Evolutionary conservation across 140 eudicot genomes (phyloP).

Genomic region (Anethum foeniculum): DNA sequence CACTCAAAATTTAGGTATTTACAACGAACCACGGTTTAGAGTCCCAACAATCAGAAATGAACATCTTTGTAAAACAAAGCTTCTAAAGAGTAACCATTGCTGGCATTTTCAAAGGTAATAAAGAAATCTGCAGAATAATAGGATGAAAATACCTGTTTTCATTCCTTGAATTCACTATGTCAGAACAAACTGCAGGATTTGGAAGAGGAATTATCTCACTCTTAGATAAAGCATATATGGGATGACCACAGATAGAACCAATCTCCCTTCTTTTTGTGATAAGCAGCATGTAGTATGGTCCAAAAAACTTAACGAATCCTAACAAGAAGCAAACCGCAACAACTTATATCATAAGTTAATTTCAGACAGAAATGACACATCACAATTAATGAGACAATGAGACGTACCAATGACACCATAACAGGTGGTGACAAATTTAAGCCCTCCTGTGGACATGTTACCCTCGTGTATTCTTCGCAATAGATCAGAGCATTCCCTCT

Average conservation of each 20-base stretch:
- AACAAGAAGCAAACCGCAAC: constrained; percentile 13
- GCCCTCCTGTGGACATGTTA: constrained; percentile 77
- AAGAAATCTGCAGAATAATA: neutral
- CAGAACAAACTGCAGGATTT: constrained; percentile 35
- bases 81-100: constrained; percentile 5
- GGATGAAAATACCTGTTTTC: constrained; percentile 50
- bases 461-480: constrained; percentile 81
- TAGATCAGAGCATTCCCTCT: constrained; percentile 63
- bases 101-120: neutral
- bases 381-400: constrained; percentile 10
- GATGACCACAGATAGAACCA: constrained; percentile 77
- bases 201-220: constrained; percentile 62
- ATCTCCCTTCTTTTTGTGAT: constrained; percentile 70
- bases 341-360: neutral
- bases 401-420: constrained; percentile 79
- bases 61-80: constrained; percentile 12
- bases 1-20: constrained; percentile 1
- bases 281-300: constrained; percentile 84
- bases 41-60: constrained; percentile 3
- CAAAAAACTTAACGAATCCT: constrained; percentile 84
- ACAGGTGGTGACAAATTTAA: constrained; percentile 63
- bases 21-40: constrained; percentile 5
- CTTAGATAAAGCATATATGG: constrained; percentile 58
- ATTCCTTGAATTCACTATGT: constrained; percentile 29
- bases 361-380: neutral